phyloP scores from a whole-genome alignment of 129 eudicot genomes.

The Calendula officinalis region DNA sequence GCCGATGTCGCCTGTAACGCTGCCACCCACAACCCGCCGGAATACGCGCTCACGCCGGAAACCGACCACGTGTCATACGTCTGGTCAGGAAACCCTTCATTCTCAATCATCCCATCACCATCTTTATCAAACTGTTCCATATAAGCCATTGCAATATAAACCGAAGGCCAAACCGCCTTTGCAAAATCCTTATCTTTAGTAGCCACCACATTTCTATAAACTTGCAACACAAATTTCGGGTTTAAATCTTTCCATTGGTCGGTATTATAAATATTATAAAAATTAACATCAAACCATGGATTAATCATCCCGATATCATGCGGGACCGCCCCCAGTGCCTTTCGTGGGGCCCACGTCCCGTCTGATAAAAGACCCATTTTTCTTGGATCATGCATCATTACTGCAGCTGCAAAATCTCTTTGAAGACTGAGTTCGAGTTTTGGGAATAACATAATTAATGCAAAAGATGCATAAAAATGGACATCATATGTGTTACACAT shows the following conservation, averaged over 20 bases:
- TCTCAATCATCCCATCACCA: slow-evolving; percentile 87
- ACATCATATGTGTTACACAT: slow-evolving; percentile 98
- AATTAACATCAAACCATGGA: slow-evolving; percentile 94
- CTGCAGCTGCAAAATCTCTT: slow-evolving; percentile 96
- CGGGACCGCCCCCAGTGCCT: slow-evolving; percentile 94
- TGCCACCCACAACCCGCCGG: slow-evolving; percentile 88
- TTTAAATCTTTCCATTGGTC: slow-evolving; percentile 86
- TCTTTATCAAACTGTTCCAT: slow-evolving; percentile 89
- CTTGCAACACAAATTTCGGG: slow-evolving; percentile 79
- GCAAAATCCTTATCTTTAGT: slow-evolving; percentile 83
- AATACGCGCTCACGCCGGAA: slow-evolving; percentile 73
- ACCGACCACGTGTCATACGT: slow-evolving; percentile 84
- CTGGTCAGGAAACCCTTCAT: slow-evolving; percentile 86
- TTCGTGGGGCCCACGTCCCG: slow-evolving; percentile 56
- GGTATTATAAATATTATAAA: slow-evolving; percentile 62
- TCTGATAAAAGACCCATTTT: slow-evolving; percentile 59
- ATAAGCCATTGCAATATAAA: slow-evolving; percentile 86
- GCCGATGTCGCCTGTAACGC: slow-evolving; percentile 82
- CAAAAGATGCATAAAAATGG: slow-evolving; percentile 90
- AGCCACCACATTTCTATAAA: slow-evolving; percentile 75
- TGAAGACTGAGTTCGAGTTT: slow-evolving; percentile 90
- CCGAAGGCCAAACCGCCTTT: slow-evolving; percentile 91
- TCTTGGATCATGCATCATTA: slow-evolving; percentile 94
- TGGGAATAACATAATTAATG: slow-evolving; percentile 77
- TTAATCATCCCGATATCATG: slow-evolving; percentile 94